Evolutionary conservation across 2,329 filamentous ascomycete species (phyloP).

Genomic region (Madurella fahalii): DNA sequence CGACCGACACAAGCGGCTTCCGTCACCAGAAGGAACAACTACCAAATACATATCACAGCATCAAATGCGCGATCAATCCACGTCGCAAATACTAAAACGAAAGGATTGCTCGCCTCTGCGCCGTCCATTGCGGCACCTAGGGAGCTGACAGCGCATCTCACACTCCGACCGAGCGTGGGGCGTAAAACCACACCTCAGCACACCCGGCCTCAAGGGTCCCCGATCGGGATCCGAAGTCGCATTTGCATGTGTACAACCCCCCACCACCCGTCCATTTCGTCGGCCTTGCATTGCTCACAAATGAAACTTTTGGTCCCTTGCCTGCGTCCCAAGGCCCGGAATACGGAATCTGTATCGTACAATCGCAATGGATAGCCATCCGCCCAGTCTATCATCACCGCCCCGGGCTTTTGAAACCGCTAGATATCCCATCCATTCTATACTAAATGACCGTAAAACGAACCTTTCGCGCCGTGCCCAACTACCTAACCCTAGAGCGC

Average conservation of each 20-base stretch:
- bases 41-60: background rate
- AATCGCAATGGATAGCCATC: constrained; percentile 24
- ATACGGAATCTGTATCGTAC: constrained; percentile 26
- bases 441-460: constrained; percentile 24
- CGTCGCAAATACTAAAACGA: too few relatives aligned
- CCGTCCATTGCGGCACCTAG: too few relatives aligned
- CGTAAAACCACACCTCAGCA: too few relatives aligned
- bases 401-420: constrained; percentile 20
- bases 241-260: background rate
- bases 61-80: background rate
- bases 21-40: background rate
- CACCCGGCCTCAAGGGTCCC: too few relatives aligned
- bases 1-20: background rate
- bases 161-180: too few relatives aligned
- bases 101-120: too few relatives aligned
- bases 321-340: constrained; percentile 14
- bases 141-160: too few relatives aligned
- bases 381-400: constrained; percentile 21
- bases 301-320: constrained; percentile 1
- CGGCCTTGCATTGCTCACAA: background rate
- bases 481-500: constrained; percentile 20
- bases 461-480: constrained; percentile 24
- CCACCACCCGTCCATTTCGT: background rate
- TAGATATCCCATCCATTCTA: constrained; percentile 27
- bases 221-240: too few relatives aligned